Base-by-base conservation (phyloP, 2,329 filamentous ascomycete genomes). In the Penicillium italicum region DNA sequence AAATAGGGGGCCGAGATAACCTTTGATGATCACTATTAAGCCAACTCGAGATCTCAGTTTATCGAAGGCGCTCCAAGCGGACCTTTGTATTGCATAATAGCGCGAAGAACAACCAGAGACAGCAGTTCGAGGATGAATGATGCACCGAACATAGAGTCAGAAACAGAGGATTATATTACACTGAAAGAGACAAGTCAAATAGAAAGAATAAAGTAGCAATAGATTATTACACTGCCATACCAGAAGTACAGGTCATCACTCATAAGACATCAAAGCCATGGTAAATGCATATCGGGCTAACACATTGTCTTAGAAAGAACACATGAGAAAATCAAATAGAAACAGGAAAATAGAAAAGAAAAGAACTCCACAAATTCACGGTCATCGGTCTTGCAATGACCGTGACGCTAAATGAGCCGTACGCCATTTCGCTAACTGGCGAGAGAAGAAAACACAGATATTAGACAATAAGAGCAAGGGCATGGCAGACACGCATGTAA, bases 231-330 rank as follows among this genome's bases (percentile, higher is more conserved):
- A 65, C 47, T 58, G 58, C 44, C 58, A 59, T 60, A 60, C 51
- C 57, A 64, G 57, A 62, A 65, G 54, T 63, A 63, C 59, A 62
- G 57, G 55, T 68, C 63, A 60, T 67, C 55, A 66, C 53, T 68
- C 66, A 63, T 68, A 60, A 67, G 62, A 58, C 65, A 63, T 68
- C 64, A 68, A 62, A 57, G 53, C 37, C 44, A 62, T 65, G 60
- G 43, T 64, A 67, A 58, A 66, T 64, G 66, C 62, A 65, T 48
- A 56, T 56, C 22, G 22, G 40, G 40, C 54, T 58, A 50, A 53
- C 48, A 56, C 58, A 58, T 41, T 44, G 53, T 54, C 56, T 58
- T 58, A 42, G 22, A 58, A 50, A 20, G 50, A 53, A 47, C 47
- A 55, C 8, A 46, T 51, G 51, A 40, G 16, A 22, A 50, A 55